phyloP scores from a whole-genome alignment of 768 basidiomycete species.

The Cyclocybe aegerita region DNA sequence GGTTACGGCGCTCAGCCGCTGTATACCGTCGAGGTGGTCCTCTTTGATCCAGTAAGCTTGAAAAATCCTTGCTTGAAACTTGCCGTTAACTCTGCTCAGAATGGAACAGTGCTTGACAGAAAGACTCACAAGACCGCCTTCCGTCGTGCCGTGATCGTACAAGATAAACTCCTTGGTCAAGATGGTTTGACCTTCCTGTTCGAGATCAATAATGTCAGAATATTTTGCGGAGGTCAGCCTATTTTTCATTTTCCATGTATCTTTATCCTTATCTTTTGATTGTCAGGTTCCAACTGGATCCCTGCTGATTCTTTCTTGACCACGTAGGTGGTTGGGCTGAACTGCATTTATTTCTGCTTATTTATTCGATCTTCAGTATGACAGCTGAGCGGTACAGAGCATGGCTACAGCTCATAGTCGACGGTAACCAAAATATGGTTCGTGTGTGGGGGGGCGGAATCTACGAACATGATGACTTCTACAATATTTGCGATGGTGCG shows the following conservation, averaged over 20 bases:
- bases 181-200: slow-evolving; percentile 86
- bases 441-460: slow-evolving; percentile 95
- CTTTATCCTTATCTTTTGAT: neutral
- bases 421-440: slow-evolving; percentile 92
- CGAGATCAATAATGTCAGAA: slow-evolving; percentile 83
- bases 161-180: slow-evolving; percentile 76
- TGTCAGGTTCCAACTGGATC: slow-evolving; percentile 86
- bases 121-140: slow-evolving; percentile 68
- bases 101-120: slow-evolving; percentile 52
- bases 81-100: slow-evolving; percentile 26
- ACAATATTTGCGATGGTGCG: slow-evolving; percentile 78
- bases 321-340: slow-evolving; percentile 43
- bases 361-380: slow-evolving; percentile 27
- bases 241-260: neutral
- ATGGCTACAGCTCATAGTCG: slow-evolving; percentile 83
- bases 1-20: slow-evolving; percentile 81
- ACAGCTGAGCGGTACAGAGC: slow-evolving; percentile 59
- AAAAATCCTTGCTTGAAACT: neutral
- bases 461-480: slow-evolving; percentile 82
- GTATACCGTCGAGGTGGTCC: slow-evolving; percentile 57
- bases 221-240: slow-evolving; percentile 79
- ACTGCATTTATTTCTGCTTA: neutral
- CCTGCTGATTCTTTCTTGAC: slow-evolving; percentile 92
- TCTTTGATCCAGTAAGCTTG: slow-evolving; percentile 53
- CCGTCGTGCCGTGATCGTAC: slow-evolving; percentile 74